These are phyloP conservation scores for Gynostemma pentaphyllum DNA, from an alignment of 306 rosid species.

Conservation along the genomic window DNA sequence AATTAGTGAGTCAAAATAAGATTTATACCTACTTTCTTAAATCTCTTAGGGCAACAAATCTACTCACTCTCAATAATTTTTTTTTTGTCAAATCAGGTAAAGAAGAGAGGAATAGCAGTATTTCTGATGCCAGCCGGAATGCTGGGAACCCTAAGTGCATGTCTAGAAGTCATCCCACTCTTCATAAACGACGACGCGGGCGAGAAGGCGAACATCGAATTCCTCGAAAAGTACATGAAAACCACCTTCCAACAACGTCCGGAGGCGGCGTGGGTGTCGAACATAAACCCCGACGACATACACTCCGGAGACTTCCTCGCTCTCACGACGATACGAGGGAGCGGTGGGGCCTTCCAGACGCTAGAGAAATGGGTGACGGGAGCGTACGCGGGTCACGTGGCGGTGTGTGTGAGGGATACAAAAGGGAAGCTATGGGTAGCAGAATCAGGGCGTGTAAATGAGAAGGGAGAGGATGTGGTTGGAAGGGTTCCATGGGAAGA, in stretches of 20 bases:
- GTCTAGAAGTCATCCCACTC: constrained; percentile 73
- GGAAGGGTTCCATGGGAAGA: constrained; percentile 76
- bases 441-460: constrained; percentile 79
- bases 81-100: constrained; percentile 46
- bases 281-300: constrained; percentile 49
- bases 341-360: constrained; percentile 90
- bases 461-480: constrained; percentile 24
- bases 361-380: constrained; percentile 96
- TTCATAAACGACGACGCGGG: constrained; percentile 89
- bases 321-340: constrained; percentile 79
- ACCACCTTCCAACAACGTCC: constrained; percentile 64
- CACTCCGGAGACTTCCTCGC: constrained; percentile 98
- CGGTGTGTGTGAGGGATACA: constrained; percentile 75
- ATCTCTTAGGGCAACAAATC: no score
- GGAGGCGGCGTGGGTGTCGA: constrained; percentile 77
- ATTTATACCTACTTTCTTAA: no score
- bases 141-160: constrained; percentile 65
- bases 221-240: constrained; percentile 75
- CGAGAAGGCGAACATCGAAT: constrained; percentile 56
- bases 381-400: constrained; percentile 80
- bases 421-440: constrained; percentile 89
- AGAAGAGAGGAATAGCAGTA: constrained; percentile 59
- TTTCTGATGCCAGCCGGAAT: constrained; percentile 87
- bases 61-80: no score
- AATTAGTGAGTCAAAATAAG: no score